Conservation (phyloP, 2,329 filamentous ascomycete genomes). For the Apiospora saccharicola region DNA sequence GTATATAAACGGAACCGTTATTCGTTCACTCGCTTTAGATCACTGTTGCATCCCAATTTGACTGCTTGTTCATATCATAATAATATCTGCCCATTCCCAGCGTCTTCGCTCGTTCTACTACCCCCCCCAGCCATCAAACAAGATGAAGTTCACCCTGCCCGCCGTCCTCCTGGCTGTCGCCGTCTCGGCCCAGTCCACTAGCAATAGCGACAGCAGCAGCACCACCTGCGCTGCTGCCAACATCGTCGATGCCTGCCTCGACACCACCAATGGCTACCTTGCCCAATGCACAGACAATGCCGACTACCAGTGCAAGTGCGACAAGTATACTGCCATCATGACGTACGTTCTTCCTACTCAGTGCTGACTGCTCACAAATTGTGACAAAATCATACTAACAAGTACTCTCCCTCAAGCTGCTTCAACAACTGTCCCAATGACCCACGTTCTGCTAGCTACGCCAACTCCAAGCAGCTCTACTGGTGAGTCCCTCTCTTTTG, state of each 20-base stretch:
- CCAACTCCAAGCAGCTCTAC: slow-evolving; percentile 38
- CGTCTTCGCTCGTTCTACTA: background rate
- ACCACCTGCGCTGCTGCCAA: slow-evolving; percentile 43
- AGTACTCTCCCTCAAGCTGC: slow-evolving; percentile 50
- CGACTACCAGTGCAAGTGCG: slow-evolving; percentile 61
- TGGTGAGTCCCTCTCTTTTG: slow-evolving; percentile 34
- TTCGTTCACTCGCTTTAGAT: background rate
- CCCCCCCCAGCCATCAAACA: background rate
- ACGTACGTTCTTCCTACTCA: slow-evolving; percentile 46
- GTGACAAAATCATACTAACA: background rate
- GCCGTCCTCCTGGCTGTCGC: slow-evolving; percentile 39
- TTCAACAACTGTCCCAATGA: slow-evolving; percentile 69
- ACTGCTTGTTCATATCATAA: background rate
- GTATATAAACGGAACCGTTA: background rate
- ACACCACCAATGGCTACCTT: slow-evolving; percentile 44
- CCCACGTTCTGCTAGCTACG: slow-evolving; percentile 36
- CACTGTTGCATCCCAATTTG: background rate
- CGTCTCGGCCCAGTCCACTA: slow-evolving; percentile 33
- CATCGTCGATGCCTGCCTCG: slow-evolving; percentile 48
- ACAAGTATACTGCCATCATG: slow-evolving; percentile 58
- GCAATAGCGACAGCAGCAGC: background rate
- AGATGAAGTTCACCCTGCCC: slow-evolving; percentile 31
- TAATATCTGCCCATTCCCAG: background rate
- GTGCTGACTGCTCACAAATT: too few species aligned
- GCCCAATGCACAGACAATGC: slow-evolving; percentile 41